A percentile compares a stretch with the other conserved stretches of the same genome.
Evolutionary conservation across 2,329 filamentous ascomycete species (phyloP).

Genomic region (Sporothrix inflata): DNA sequence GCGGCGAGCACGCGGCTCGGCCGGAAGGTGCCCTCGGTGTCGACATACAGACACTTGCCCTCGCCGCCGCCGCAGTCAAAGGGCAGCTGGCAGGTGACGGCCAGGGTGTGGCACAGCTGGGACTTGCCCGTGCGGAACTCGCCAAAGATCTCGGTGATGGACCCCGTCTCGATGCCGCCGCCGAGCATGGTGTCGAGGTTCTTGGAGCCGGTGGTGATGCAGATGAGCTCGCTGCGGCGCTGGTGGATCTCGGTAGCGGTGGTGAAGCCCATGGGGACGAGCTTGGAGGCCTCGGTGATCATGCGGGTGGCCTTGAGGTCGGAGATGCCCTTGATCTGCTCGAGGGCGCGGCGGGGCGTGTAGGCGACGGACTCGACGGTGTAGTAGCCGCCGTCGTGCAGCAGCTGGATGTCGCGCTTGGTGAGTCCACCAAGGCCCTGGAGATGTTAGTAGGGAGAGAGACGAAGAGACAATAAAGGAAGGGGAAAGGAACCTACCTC

Average conservation of each 20-base stretch:
- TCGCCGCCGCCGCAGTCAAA: conserved; percentile 99
- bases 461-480: not conserved
- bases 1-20: conserved; percentile 89
- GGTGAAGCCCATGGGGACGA: conserved; percentile 98
- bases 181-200: conserved; percentile 93
- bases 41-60: conserved; percentile 97
- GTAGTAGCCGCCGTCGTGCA: conserved; percentile 89
- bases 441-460: not conserved
- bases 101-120: conserved; percentile 98
- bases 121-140: conserved; percentile 98
- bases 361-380: conserved; percentile 97
- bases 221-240: conserved; percentile 93
- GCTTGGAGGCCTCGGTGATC: conserved; percentile 86
- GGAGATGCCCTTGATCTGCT: conserved; percentile 97
- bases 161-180: conserved; percentile 94
- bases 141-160: conserved; percentile 96
- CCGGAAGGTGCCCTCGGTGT: conserved; percentile 96
- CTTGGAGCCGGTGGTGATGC: conserved; percentile 97
- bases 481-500: conserved; percentile 64
- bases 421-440: conserved; percentile 87
- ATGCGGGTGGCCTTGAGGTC: conserved; percentile 95
- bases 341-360: conserved; percentile 77
- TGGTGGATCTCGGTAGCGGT: conserved; percentile 99
- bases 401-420: conserved; percentile 91
- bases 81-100: conserved; percentile 94